Base-by-base conservation (phyloP, 2,329 filamentous ascomycete genomes). In the Purpureocillium lavendulum region DNA sequence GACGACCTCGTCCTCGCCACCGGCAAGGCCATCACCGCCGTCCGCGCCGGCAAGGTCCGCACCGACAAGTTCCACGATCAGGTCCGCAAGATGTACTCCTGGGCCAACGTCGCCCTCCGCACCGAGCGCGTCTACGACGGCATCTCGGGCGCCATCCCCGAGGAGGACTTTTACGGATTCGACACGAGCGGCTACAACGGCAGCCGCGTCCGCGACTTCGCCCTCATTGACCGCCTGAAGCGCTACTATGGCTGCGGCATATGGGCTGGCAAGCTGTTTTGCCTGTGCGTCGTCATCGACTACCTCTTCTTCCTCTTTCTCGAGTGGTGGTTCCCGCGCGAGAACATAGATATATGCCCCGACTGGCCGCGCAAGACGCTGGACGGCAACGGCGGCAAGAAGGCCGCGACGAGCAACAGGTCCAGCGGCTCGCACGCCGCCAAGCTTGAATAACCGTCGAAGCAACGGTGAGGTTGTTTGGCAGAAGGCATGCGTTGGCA, bases 51-150 rank as follows among this genome's bases (percentile, higher is more conserved):
- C 50, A 87, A 83, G 52, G 84, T 98, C 21, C 81, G 87, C 46
- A 94, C 92, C 1, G 90, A 97, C 58, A 78, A 83, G 32, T 98
- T 98, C 56, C 92, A 98, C 58, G 90, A 95, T 49, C 86, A 97
- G 61, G 92, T 98, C 46, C 88, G 90, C 61, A 86, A 85, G 67
- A 97, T 97, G 92, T 98, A 98, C 65, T 94, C 87, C 2, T 98
- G 92, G 92, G 86, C 86, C 21, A 90, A 98, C 58, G 90, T 98
- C 21, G 92, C 92, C 12, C 77, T 84, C 51, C 84, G 92, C 40
- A 97, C 92, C 0, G 92, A 98, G 64, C 77, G 90, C 24, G 92
- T 98, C 1, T 98, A 98, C 61, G 81, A 94, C 57, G 87, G 92
- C 35, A 94, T 98, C 50, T 87, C 81, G 3, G 89, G 88, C 7